Evolutionary conservation across 371 early-diverging fungal species (phyloP).

Genomic region (Phascolomyces articulosus): DNA sequence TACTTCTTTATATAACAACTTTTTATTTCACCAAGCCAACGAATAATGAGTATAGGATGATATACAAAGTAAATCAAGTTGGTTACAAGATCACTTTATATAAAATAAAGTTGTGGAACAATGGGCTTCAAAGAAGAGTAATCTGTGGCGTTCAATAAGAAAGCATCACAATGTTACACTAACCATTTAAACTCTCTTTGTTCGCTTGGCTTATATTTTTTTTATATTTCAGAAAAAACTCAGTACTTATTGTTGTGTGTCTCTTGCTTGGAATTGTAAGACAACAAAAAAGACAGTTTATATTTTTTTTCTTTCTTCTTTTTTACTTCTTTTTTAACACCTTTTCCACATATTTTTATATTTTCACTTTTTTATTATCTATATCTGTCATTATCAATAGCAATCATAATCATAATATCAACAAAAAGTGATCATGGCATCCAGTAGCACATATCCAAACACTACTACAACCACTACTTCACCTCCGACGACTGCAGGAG

Average conservation of each 20-base stretch:
- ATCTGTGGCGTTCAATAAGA: neutral
- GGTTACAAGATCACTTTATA: too few relatives aligned
- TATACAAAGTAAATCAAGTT: too few relatives aligned
- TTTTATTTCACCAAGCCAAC: too few relatives aligned
- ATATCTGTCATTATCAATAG: too few relatives aligned
- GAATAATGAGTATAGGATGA: too few relatives aligned
- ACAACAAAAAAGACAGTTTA: neutral
- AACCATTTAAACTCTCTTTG: conserved; percentile 1
- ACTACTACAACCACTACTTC: neutral
- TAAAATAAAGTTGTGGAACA: neutral
- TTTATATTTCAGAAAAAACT: too few relatives aligned
- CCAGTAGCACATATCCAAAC: neutral
- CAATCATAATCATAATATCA: too few relatives aligned
- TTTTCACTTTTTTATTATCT: too few relatives aligned
- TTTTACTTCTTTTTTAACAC: neutral
- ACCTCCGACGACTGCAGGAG: neutral
- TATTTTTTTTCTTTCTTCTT: neutral
- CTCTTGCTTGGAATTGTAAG: too few relatives aligned
- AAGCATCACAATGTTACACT: conserved; percentile 6
- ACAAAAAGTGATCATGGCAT: too few relatives aligned
- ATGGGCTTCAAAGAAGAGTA: neutral
- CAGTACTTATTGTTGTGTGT: too few relatives aligned
- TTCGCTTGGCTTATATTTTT: neutral
- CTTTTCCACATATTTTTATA: neutral
- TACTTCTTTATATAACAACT: too few relatives aligned